Evolutionary conservation across 2,329 filamentous ascomycete species (phyloP).

Genomic region (Juglanconis oblonga): DNA sequence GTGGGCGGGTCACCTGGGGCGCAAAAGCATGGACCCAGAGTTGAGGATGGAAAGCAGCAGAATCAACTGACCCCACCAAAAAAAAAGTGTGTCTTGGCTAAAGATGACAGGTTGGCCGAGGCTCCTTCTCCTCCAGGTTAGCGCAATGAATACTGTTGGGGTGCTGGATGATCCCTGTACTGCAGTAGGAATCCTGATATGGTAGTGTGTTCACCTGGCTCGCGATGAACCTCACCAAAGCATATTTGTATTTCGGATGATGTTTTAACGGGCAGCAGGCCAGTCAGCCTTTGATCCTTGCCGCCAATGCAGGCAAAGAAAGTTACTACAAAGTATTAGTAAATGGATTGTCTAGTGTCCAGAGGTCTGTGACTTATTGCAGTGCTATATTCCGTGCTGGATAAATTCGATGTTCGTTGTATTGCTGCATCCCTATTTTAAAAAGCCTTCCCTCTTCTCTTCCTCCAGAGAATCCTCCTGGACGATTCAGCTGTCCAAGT

Average conservation of each 20-base stretch:
- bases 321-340: too few relatives aligned
- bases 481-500: too few relatives aligned
- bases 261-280: background rate
- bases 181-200: background rate
- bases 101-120: slow-evolving; percentile 2
- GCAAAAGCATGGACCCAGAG: background rate
- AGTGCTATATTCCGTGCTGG: too few relatives aligned
- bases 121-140: background rate
- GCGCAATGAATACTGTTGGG: background rate
- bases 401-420: too few relatives aligned
- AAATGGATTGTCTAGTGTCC: too few relatives aligned
- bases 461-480: too few relatives aligned
- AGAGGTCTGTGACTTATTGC: too few relatives aligned
- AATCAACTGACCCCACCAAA: slow-evolving; percentile 11
- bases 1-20: slow-evolving; percentile 6
- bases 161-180: background rate
- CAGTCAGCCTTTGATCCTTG: background rate
- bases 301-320: too few relatives aligned
- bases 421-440: too few relatives aligned
- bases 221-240: background rate
- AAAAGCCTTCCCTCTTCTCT: too few relatives aligned
- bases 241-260: too few relatives aligned
- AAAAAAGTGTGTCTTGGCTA: slow-evolving; percentile 1
- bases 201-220: background rate
- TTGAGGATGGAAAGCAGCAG: background rate